These are phyloP conservation scores for Raffaelea albimanens DNA, from an alignment of 2,329 filamentous ascomycete genomes.

Conservation along the genomic window DNA sequence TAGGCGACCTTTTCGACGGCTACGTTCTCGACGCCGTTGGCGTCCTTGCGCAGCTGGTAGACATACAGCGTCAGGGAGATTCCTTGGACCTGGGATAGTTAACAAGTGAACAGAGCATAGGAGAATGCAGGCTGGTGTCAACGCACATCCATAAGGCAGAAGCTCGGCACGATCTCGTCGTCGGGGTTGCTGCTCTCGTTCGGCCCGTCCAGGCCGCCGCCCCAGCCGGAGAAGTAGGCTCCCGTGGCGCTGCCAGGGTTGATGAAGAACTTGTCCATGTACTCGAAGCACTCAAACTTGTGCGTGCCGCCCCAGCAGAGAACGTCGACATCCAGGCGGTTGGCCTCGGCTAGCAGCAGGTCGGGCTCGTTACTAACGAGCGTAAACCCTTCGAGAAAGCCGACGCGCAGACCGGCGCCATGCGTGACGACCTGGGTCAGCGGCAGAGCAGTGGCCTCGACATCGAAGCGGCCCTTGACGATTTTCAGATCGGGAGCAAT, in stretches of 20 bases:
- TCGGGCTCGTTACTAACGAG: slow-evolving; percentile 59
- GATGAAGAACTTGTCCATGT: slow-evolving; percentile 67
- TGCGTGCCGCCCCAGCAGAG: slow-evolving; percentile 61
- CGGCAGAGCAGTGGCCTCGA: slow-evolving; percentile 56
- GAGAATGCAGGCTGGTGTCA: too few relatives aligned
- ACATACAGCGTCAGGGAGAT: slow-evolving; percentile 94
- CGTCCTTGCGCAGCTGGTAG: slow-evolving; percentile 74
- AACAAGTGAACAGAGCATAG: background rate
- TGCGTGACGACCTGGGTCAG: slow-evolving; percentile 58
- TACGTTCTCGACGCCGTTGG: slow-evolving; percentile 67
- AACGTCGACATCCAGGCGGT: slow-evolving; percentile 59
- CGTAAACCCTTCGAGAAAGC: slow-evolving; percentile 60
- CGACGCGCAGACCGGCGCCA: slow-evolving; percentile 52
- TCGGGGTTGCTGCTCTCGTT: slow-evolving; percentile 57
- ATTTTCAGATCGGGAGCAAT: slow-evolving; percentile 65
- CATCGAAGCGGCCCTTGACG: slow-evolving; percentile 57
- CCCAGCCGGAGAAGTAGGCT: slow-evolving; percentile 50
- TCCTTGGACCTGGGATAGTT: slow-evolving; percentile 87
- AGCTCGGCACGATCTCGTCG: slow-evolving; percentile 79
- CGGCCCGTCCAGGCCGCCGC: slow-evolving; percentile 21
- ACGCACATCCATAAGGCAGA: slow-evolving; percentile 96
- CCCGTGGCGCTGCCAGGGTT: slow-evolving; percentile 60
- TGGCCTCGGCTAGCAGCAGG: slow-evolving; percentile 56
- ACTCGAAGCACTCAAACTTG: slow-evolving; percentile 61
- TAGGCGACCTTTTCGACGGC: slow-evolving; percentile 81